These are phyloP conservation scores for Pittosporum tobira DNA, from an alignment of 129 eudicot species.

Conservation along the genomic window DNA sequence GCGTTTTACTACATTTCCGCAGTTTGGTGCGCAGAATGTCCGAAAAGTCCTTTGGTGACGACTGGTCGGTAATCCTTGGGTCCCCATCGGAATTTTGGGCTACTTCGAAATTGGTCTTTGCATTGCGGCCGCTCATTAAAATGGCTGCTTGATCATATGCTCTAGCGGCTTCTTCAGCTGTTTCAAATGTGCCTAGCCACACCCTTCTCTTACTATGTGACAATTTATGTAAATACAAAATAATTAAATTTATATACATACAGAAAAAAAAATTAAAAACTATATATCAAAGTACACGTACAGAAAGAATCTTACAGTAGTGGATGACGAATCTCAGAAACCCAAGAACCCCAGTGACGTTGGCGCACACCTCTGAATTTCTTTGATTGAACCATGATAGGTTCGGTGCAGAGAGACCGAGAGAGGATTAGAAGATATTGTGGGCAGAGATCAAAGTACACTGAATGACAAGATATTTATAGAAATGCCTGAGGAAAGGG, in stretches of 20 bases:
- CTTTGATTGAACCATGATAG: slow-evolving; percentile 15
- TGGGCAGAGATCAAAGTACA: not conserved
- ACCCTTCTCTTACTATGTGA: slow-evolving; percentile 31
- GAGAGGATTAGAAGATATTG: not conserved
- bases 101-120: slow-evolving; percentile 30
- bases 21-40: slow-evolving; percentile 26
- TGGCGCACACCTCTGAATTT: slow-evolving; percentile 37
- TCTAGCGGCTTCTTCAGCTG: slow-evolving; percentile 35
- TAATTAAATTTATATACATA: too few relatives aligned
- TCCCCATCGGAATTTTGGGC: slow-evolving; percentile 7
- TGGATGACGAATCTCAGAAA: too few relatives aligned
- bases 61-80: too few relatives aligned
- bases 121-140: slow-evolving; percentile 32
- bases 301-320: slow-evolving; percentile 22
- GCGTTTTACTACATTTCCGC: slow-evolving; percentile 24
- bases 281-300: not conserved
- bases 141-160: slow-evolving; percentile 36
- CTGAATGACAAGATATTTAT: not conserved
- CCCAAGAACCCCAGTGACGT: slow-evolving; percentile 48
- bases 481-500: too few relatives aligned
- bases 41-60: not conserved
- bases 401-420: not conserved
- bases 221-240: too few relatives aligned
- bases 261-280: too few relatives aligned
- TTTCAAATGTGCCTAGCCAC: slow-evolving; percentile 40